Evolutionary conservation across 192 early-diverging fungal species (phyloP).

Genomic region (Chytriomyces confervae): DNA sequence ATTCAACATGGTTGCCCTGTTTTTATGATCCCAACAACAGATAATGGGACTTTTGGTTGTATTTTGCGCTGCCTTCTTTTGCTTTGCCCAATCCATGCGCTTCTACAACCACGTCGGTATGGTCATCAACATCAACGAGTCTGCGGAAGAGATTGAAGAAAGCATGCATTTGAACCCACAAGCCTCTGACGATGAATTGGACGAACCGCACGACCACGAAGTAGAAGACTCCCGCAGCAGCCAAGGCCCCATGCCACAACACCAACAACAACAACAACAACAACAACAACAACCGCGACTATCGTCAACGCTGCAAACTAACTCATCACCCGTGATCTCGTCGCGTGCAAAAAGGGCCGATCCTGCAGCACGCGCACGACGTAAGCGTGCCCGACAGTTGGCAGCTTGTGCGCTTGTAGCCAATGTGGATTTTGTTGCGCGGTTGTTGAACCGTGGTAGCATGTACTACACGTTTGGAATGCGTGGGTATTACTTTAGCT

Average conservation of each 20-base stretch:
- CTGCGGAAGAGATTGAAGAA: constrained; percentile 18
- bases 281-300: too few relatives aligned
- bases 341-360: too few relatives aligned
- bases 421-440: constrained; percentile 39
- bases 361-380: not conserved
- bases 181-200: not conserved
- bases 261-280: too few relatives aligned
- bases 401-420: constrained; percentile 17
- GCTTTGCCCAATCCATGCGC: constrained; percentile 47
- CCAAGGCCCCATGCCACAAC: too few relatives aligned
- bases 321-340: not conserved
- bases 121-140: constrained; percentile 42
- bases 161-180: not conserved
- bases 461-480: constrained; percentile 41
- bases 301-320: not conserved
- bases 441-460: constrained; percentile 44
- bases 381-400: not conserved
- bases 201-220: constrained; percentile 21
- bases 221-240: constrained; percentile 21
- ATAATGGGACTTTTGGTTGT: constrained; percentile 21
- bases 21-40: constrained; percentile 1
- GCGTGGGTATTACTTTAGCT: constrained; percentile 44
- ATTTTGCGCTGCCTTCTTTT: constrained; percentile 36
- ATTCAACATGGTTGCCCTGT: not conserved
- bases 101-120: constrained; percentile 54